Evolutionary conservation across 805 yeast genomes (phyloP), one percentile per base, ranked within the genome.

Genomic region (Groenewaldozyma salmanticensis): DNA sequence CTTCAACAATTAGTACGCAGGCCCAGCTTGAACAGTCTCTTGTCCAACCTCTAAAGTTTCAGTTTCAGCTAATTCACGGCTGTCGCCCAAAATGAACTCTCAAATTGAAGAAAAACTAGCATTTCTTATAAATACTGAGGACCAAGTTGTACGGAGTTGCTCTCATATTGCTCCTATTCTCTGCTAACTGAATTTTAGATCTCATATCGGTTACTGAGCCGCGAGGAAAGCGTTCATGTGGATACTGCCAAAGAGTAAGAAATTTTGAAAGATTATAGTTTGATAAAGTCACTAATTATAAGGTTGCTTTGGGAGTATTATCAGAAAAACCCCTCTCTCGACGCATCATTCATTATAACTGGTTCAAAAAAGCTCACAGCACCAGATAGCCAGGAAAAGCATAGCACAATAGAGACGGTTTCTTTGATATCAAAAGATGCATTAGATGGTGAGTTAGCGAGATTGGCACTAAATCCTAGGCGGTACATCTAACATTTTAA

Each of bases 181-280:
- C 4, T 4, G n/a, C 3, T 6, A 11, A 3, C 36, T 38, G 31
- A 37, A 7, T 18, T 13, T 31, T 21, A 38, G 40, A 31, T 38
- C 3, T 22, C 49, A 3, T 50, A 45, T 29, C 44, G 51, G 9
- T 34, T 48, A 19, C 36, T 47, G 27, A 50, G 53, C 27, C 40
- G 53, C 17, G 32, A 21, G 27, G 32, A 38, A 19, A 32, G 42
- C 9, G 35, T 45, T 6, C 51, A 50, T 29, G 50, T 48, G 24
- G 38, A 50, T 37, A 32, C 16, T 13, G 49, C 52, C 11, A 50
- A 50, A 33, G 45, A 44, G 51, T 47, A 29, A 34, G 50, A 29
- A 17, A 2, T 9, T 4, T 21, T 15, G 7, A 5, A 20, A 21
- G 21, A 19, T 11, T 15, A 21, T n/a, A 24, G n/a, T n/a, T 16